A percentile compares a stretch with the other conserved stretches of the same genome.
Evolutionary conservation across 257 asterid species (phyloP).

Genomic region (Ocimum tenuiflorum): DNA sequence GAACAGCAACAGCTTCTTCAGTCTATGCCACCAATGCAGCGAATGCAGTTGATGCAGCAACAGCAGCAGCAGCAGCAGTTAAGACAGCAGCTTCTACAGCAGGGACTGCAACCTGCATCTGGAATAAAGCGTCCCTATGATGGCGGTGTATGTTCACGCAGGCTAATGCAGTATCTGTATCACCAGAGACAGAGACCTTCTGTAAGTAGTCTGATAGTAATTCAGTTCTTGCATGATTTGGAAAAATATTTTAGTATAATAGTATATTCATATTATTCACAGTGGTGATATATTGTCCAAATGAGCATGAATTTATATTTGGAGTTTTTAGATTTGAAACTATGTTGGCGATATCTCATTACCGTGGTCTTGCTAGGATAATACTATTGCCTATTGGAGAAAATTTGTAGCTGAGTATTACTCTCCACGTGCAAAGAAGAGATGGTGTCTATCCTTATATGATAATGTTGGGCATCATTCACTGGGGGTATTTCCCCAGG

Average conservation of each 20-base stretch:
- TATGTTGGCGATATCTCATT: not conserved
- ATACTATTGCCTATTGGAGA: conserved; percentile 92
- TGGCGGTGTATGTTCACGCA: conserved; percentile 87
- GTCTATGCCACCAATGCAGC: conserved; percentile 72
- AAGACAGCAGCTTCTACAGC: conserved; percentile 67
- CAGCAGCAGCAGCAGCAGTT: conserved; percentile 62
- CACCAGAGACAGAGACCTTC: conserved; percentile 90
- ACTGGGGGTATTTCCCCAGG: conserved; percentile 90
- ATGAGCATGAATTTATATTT: conserved; percentile 6
- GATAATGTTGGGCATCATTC: conserved; percentile 93
- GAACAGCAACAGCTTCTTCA: conserved; percentile 66
- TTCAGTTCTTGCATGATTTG: not conserved
- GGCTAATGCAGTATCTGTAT: conserved; percentile 87
- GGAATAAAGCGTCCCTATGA: conserved; percentile 73
- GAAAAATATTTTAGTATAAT: not conserved
- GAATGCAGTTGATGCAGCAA: conserved; percentile 76
- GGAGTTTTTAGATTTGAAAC: not conserved
- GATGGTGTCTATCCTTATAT: conserved; percentile 91
- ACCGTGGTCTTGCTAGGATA: conserved; percentile 45
- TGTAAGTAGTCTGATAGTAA: conserved; percentile 45
- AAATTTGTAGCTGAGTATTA: conserved; percentile 94
- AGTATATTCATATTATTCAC: not conserved
- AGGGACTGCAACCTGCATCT: conserved; percentile 58
- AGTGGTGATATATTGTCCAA: not conserved
- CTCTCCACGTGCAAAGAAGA: conserved; percentile 91